phyloP scores from a whole-genome alignment of 768 basidiomycete genomes.

The Termitomyces sp. region DNA sequence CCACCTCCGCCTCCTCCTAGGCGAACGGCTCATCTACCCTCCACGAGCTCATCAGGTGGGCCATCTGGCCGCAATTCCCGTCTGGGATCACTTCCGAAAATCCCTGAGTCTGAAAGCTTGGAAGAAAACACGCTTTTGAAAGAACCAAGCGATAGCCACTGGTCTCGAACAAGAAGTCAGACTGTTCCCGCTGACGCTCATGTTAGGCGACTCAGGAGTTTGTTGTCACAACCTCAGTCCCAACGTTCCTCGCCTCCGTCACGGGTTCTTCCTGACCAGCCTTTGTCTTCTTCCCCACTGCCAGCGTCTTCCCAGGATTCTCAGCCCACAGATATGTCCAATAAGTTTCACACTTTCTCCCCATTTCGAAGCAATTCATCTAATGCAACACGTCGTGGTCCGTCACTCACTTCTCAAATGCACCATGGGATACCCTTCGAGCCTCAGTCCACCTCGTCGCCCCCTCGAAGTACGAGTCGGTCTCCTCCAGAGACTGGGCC shows the following conservation, averaged over 20 bases:
- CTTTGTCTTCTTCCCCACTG: not conserved
- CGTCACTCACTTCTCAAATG: not conserved
- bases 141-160: not conserved
- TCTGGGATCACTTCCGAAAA: not conserved
- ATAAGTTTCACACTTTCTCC: not conserved
- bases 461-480: not conserved
- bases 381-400: not conserved
- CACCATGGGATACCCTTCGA: not conserved
- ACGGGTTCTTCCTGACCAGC: not conserved
- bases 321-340: not conserved
- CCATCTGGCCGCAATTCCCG: not conserved
- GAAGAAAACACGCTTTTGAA: not conserved
- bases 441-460: slow-evolving; percentile 6
- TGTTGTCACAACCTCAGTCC: not conserved
- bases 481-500: not conserved
- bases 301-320: not conserved
- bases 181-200: not conserved
- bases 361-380: not conserved
- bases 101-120: not conserved
- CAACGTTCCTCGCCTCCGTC: not conserved
- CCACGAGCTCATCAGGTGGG: not conserved
- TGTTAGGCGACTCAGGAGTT: not conserved
- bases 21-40: not conserved
- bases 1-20: not conserved
- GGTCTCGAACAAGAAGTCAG: not conserved